Evolutionary conservation across 345 rosid genomes (phyloP).

Genomic region (Bretschneidera sinensis): DNA sequence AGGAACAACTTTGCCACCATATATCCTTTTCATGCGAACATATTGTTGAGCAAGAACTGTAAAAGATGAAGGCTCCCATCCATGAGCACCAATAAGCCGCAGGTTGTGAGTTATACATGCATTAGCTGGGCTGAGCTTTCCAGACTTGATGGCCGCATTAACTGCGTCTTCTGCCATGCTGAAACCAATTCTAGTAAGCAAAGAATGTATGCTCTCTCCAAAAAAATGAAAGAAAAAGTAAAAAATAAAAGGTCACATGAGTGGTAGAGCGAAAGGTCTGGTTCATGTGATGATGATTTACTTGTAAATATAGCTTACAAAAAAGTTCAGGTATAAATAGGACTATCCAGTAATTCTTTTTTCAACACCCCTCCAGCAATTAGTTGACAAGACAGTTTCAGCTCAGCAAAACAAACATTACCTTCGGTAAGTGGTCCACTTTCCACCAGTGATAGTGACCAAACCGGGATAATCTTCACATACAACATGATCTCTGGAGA

Average conservation of each 20-base stretch:
- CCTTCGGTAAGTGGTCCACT: slow-evolving; percentile 98
- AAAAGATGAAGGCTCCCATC: slow-evolving; percentile 88
- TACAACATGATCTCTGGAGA: slow-evolving; percentile 95
- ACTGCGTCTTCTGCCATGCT: slow-evolving; percentile 99
- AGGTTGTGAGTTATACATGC: slow-evolving; percentile 61
- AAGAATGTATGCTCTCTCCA: slow-evolving; percentile 32
- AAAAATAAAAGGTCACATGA: slow-evolving; percentile 28
- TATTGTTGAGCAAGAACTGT: slow-evolving; percentile 86
- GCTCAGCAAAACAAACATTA: slow-evolving; percentile 25
- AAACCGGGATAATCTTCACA: slow-evolving; percentile 85
- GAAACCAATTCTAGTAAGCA: slow-evolving; percentile 38
- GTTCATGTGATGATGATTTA: too few relatives aligned
- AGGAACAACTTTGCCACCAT: slow-evolving; percentile 77
- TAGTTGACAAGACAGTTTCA: too few relatives aligned
- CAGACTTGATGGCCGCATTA: slow-evolving; percentile 80
- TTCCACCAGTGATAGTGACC: slow-evolving; percentile 98
- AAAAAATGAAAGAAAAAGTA: background rate
- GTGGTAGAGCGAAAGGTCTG: too few relatives aligned
- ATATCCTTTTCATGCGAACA: slow-evolving; percentile 75
- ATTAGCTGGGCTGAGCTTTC: slow-evolving; percentile 61
- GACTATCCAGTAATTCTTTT: too few relatives aligned
- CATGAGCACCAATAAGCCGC: slow-evolving; percentile 72
- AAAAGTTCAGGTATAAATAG: too few relatives aligned
- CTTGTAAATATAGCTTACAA: too few relatives aligned
- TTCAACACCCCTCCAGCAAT: too few relatives aligned